Percentiles rank a stretch among this genome's conserved stretches.
phyloP scores from a whole-genome alignment of 257 asterid genomes.

The Solanum chaucha region DNA sequence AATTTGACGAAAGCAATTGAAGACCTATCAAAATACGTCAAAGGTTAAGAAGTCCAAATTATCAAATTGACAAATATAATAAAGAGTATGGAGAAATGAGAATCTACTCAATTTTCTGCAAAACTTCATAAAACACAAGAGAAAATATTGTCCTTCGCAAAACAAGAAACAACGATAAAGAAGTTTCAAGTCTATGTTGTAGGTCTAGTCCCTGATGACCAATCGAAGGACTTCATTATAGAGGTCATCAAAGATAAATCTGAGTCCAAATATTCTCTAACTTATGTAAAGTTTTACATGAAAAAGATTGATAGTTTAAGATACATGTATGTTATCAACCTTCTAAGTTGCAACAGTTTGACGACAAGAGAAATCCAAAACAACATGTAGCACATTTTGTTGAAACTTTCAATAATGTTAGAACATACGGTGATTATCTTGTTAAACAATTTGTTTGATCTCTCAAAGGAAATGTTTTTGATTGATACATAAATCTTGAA shows the following conservation, averaged over 20 bases:
- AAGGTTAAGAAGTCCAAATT: too few species aligned
- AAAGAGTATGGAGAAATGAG: not conserved
- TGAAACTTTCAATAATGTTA: not conserved
- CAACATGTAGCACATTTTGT: not conserved
- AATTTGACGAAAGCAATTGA: too few species aligned
- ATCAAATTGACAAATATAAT: not conserved
- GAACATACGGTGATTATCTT: not conserved
- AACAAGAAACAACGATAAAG: not conserved
- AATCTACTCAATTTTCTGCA: not conserved
- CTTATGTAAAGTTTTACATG: not conserved
- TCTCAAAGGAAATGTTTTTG: too few species aligned
- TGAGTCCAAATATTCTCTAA: not conserved
- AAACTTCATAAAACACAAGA: not conserved
- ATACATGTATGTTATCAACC: not conserved
- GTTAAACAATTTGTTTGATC: not conserved
- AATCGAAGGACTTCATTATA: not conserved
- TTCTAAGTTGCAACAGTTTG: not conserved
- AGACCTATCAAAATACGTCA: not conserved
- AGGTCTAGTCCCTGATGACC: not conserved
- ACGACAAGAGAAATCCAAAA: not conserved
- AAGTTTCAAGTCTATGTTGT: too few species aligned
- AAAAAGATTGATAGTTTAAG: not conserved
- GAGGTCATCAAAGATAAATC: not conserved
- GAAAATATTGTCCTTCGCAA: not conserved
- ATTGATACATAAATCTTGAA: not conserved